Base-by-base conservation (phyloP, 1,284 basidiomycete genomes). In the Gymnopus androsaceus region DNA sequence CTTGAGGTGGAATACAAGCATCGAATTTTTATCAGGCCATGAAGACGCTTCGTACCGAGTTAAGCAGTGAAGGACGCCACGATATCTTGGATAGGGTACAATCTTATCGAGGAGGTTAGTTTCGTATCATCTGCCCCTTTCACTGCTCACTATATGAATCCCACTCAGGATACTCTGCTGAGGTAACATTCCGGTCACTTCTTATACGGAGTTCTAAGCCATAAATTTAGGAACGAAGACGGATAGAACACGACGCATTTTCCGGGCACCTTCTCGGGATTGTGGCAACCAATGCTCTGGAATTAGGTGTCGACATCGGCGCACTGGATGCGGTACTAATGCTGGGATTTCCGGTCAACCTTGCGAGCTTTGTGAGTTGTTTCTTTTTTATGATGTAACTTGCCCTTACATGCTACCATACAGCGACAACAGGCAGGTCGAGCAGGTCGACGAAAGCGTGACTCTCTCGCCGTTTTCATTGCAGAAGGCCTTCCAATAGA, bases 291-390 rank as follows among this genome's bases (percentile, higher is more conserved):
- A 94, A 93, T 59, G 94, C 94, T 0, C 79, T 96, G 12, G 94
- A 96, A 69, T 82, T 96, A 1, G 94, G 94, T 33, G 90, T 96
- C 28, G 94, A 96, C 65, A 95, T 96, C 41, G 94, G 93, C 14
- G 83, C 82, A 19, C 72, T 96, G 30, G 94, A 96, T 67, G 92
- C 90, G 0, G 94, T 96, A 31, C 83, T 96, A 57, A 91, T 94
- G 83, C 81, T 95, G 19, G 92, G 92, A 1, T 94, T 95, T 66
- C 94, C 94, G 0, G 81, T 85, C 54, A 86, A 81, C 55, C 73
- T 94, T 47, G 87, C 90, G 1, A 92, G 87, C 64, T 86, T 92
- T 59, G 90, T 92, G 56, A 65, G 83, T 72, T 21, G 12, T 44
- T 58, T n/a, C 33, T 15, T 44, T 11, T 44, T 1, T 31, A 41